These are phyloP conservation scores for Metschnikowia lachancei DNA, from an alignment of 805 yeast species.

Conservation along the genomic window DNA sequence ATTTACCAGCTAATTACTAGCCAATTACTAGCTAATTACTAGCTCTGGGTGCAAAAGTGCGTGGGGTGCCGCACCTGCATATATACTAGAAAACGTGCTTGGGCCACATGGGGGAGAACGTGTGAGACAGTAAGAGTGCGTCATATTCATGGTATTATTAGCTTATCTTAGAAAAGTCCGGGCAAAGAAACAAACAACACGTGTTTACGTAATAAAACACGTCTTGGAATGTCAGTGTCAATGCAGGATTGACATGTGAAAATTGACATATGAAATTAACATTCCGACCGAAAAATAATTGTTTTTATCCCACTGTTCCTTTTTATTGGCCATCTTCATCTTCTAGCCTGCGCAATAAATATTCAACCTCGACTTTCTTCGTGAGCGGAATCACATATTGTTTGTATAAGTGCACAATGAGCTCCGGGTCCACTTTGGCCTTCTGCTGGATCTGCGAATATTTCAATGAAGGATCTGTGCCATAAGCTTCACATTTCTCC, in stretches of 20 bases:
- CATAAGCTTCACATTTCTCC: conserved; percentile 81
- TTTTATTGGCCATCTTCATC: conserved; percentile 2
- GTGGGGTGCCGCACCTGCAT: conserved; percentile 1
- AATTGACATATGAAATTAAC: too few species aligned
- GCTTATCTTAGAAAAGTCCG: neutral
- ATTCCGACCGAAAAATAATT: neutral
- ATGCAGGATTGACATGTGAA: neutral
- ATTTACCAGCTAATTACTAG: neutral
- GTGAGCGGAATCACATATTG: conserved; percentile 91
- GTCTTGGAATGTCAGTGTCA: neutral
- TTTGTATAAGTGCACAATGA: conserved; percentile 77
- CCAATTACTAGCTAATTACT: neutral
- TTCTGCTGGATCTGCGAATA: conserved; percentile 62
- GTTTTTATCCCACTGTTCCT: neutral
- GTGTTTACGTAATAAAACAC: conserved; percentile 4
- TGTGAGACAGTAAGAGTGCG: neutral
- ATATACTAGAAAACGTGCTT: conserved; percentile 2
- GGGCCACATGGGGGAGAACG: conserved; percentile 5
- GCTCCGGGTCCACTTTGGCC: conserved; percentile 77
- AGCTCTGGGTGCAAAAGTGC: conserved; percentile 5
- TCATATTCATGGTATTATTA: too few species aligned
- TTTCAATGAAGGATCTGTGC: conserved; percentile 79
- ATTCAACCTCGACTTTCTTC: conserved; percentile 92
- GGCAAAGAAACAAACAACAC: neutral
- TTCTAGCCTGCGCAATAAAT: conserved; percentile 63